Evolutionary conservation across 2,329 filamentous ascomycete genomes (phyloP).

Genomic region (Cryphonectria naterciae): DNA sequence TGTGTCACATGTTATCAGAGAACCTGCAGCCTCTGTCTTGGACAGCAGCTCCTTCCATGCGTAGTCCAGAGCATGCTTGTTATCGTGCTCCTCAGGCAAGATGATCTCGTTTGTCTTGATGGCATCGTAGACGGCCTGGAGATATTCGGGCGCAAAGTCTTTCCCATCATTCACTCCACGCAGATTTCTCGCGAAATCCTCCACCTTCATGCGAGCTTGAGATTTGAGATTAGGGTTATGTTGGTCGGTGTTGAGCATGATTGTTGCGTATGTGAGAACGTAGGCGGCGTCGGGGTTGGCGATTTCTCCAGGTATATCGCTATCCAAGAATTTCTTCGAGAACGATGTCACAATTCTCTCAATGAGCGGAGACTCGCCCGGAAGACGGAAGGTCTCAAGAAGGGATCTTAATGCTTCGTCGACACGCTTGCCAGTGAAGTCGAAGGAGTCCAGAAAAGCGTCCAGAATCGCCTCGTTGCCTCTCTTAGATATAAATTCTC

Average conservation of each 20-base stretch:
- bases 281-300: constrained; percentile 87
- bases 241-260: constrained; percentile 95
- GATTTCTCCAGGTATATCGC: constrained; percentile 72
- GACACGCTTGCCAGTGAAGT: constrained; percentile 83
- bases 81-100: constrained; percentile 94
- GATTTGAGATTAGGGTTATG: constrained; percentile 89
- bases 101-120: constrained; percentile 96
- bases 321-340: constrained; percentile 79
- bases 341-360: constrained; percentile 90
- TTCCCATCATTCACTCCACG: constrained; percentile 84
- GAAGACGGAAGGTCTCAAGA: constrained; percentile 90
- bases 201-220: constrained; percentile 79
- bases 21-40: constrained; percentile 77
- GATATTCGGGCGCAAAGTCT: constrained; percentile 82
- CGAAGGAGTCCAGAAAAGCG: constrained; percentile 84
- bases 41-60: constrained; percentile 93
- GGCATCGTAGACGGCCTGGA: constrained; percentile 85
- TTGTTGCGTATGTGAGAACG: constrained; percentile 91
- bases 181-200: constrained; percentile 86
- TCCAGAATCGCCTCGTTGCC: constrained; percentile 84
- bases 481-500: constrained; percentile 91
- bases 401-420: constrained; percentile 87
- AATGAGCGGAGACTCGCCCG: constrained; percentile 90
- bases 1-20: constrained; percentile 79
- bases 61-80: constrained; percentile 94